Evolutionary conservation across 306 rosid species (phyloP).

Genomic region (Adenanthera pavonina): DNA sequence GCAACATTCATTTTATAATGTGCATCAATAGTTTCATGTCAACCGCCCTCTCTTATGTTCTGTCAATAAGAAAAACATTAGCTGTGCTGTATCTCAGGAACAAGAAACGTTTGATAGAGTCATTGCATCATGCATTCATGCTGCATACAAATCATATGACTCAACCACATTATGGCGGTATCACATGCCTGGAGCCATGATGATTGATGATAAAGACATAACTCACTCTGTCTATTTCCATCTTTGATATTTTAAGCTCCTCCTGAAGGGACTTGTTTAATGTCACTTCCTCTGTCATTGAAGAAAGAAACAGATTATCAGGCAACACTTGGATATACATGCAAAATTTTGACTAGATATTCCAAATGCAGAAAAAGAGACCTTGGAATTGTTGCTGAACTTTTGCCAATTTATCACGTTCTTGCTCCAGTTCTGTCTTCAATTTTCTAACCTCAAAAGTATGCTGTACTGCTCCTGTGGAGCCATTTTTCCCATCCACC

Average conservation of each 20-base stretch:
- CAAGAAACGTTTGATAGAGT: slow-evolving; percentile 27
- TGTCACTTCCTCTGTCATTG: slow-evolving; percentile 73
- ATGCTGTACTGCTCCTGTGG: slow-evolving; percentile 49
- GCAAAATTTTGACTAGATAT: slow-evolving; percentile 26
- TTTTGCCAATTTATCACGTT: slow-evolving; percentile 54
- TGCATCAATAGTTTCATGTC: slow-evolving; percentile 20
- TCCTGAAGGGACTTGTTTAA: slow-evolving; percentile 68
- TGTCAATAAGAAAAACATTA: slow-evolving; percentile 5
- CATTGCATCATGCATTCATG: not conserved
- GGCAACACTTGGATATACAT: slow-evolving; percentile 22
- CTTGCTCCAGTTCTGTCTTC: slow-evolving; percentile 72
- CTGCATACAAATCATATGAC: slow-evolving; percentile 8
- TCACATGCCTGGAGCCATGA: slow-evolving; percentile 6
- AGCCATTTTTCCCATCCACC: slow-evolving; percentile 61
- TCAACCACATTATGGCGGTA: slow-evolving; percentile 11
- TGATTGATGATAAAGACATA: slow-evolving; percentile 2
- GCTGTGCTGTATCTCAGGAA: slow-evolving; percentile 19
- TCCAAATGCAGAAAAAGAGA: slow-evolving; percentile 37
- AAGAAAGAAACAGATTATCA: slow-evolving; percentile 32
- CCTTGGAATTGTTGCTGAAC: slow-evolving; percentile 65
- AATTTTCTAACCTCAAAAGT: slow-evolving; percentile 61
- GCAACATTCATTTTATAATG: slow-evolving; percentile 11
- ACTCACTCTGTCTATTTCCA: slow-evolving; percentile 79
- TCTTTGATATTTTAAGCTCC: slow-evolving; percentile 67
- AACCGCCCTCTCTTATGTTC: slow-evolving; percentile 1